phyloP scores from a whole-genome alignment of 1,284 basidiomycete species.

The Ceratobasidium sp. region DNA sequence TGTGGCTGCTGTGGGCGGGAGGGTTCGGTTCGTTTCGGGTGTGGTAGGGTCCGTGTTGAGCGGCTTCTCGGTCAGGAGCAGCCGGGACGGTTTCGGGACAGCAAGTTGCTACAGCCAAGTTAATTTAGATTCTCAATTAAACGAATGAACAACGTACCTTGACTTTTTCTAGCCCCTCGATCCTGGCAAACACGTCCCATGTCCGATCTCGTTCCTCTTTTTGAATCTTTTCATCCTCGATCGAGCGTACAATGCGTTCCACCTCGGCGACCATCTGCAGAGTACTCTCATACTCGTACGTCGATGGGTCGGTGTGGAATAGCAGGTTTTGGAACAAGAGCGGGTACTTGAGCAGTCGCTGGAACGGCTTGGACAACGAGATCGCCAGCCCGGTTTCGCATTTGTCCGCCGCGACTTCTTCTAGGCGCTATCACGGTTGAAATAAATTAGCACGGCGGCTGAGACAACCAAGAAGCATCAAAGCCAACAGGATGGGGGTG shows the following conservation, averaged over 20 bases:
- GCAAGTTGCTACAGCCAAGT: constrained; percentile 63
- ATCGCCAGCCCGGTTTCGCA: constrained; percentile 95
- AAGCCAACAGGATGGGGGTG: not conserved
- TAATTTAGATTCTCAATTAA: not conserved
- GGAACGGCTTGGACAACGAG: constrained; percentile 95
- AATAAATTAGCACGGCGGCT: not conserved
- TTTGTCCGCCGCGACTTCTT: constrained; percentile 81
- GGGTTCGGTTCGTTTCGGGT: constrained; percentile 52
- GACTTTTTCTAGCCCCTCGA: constrained; percentile 93
- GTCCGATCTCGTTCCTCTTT: constrained; percentile 96
- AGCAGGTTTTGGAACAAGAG: constrained; percentile 97
- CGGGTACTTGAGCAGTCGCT: constrained; percentile 95
- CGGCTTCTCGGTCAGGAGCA: constrained; percentile 86
- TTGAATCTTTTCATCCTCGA: constrained; percentile 97
- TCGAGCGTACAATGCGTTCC: constrained; percentile 92
- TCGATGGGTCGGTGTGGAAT: constrained; percentile 95
- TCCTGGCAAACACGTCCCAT: constrained; percentile 92
- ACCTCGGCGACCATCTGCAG: constrained; percentile 97
- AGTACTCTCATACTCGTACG: constrained; percentile 96
- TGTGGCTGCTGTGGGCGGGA: constrained; percentile 47
- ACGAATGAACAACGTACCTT: constrained; percentile 56
- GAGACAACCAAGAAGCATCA: not conserved
- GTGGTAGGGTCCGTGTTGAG: constrained; percentile 55
- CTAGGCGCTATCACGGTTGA: constrained; percentile 63
- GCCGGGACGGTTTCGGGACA: constrained; percentile 85